These are phyloP conservation scores for Trichoderma pleuroti DNA, from an alignment of 2,329 filamentous ascomycete species.

Conservation along the genomic window DNA sequence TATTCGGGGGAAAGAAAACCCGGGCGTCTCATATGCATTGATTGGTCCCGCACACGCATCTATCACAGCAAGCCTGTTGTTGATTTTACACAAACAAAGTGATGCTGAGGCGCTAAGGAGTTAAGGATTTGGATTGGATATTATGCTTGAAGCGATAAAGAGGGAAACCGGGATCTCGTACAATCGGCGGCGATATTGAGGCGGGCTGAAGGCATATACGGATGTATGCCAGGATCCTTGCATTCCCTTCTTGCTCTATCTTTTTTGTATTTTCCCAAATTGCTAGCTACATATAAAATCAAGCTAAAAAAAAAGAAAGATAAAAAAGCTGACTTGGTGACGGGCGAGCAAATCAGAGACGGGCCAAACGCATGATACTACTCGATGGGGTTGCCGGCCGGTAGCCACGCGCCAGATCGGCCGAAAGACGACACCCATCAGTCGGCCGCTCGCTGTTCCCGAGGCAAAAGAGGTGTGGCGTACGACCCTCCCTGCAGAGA, in stretches of 20 bases:
- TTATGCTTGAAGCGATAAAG: background rate
- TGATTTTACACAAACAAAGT: background rate
- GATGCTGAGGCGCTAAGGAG: conserved; percentile 2
- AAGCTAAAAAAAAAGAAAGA: background rate
- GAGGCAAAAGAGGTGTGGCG: background rate
- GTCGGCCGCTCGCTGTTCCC: conserved; percentile 15
- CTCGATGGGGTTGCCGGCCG: background rate
- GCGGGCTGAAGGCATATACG: background rate
- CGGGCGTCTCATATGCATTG: background rate
- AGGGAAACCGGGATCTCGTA: background rate
- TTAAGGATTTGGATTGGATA: background rate
- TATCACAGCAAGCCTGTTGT: background rate
- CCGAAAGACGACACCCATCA: background rate
- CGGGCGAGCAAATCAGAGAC: background rate
- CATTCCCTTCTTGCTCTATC: background rate
- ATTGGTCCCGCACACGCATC: background rate
- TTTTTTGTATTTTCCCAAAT: background rate
- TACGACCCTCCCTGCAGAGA: conserved; percentile 13
- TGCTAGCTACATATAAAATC: background rate
- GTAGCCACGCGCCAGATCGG: background rate
- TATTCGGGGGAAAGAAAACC: background rate
- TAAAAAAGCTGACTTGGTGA: background rate
- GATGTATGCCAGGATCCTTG: background rate
- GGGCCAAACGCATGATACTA: background rate
- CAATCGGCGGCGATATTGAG: background rate